phyloP scores from a whole-genome alignment of 1,284 basidiomycete genomes.

The Cutaneotrichosporon spelunceum region DNA sequence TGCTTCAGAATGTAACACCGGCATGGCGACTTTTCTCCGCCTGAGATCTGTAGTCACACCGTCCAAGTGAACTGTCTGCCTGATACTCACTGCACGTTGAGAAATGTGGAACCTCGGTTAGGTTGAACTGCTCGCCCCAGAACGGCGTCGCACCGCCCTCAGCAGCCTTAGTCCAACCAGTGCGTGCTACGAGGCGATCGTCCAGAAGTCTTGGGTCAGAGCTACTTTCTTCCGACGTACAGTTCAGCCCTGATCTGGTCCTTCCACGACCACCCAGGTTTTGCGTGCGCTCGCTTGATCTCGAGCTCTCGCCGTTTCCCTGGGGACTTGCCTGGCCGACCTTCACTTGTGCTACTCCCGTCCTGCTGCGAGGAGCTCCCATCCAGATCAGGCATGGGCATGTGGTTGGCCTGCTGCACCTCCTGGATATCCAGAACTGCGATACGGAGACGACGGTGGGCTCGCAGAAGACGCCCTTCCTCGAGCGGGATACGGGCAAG shows the following conservation, averaged over 20 bases:
- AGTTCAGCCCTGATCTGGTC: conserved; percentile 29
- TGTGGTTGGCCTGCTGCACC: background rate
- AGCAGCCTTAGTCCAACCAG: conserved; percentile 30
- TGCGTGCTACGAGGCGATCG: conserved; percentile 25
- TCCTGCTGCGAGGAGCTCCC: conserved; percentile 13
- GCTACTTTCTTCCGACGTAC: conserved; percentile 16
- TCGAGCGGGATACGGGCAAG: conserved; percentile 15
- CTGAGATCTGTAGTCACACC: background rate
- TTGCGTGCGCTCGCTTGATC: background rate
- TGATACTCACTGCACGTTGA: conserved; percentile 26
- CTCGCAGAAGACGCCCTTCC: conserved; percentile 7
- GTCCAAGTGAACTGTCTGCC: background rate
- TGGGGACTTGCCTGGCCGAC: background rate
- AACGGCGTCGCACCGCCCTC: conserved; percentile 24
- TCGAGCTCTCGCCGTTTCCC: background rate
- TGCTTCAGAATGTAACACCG: background rate
- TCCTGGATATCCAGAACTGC: conserved; percentile 32
- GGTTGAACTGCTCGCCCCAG: conserved; percentile 33
- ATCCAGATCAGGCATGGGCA: conserved; percentile 7
- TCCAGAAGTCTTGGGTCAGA: conserved; percentile 24
- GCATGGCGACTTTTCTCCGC: background rate
- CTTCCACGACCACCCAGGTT: conserved; percentile 28
- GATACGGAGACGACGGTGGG: conserved; percentile 29
- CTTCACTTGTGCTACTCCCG: conserved; percentile 4
- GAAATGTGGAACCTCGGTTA: conserved; percentile 27